Evolutionary conservation across 768 basidiomycete genomes (phyloP), one percentile per base, ranked within the genome.

Genomic region (Hypholoma sublateritium): DNA sequence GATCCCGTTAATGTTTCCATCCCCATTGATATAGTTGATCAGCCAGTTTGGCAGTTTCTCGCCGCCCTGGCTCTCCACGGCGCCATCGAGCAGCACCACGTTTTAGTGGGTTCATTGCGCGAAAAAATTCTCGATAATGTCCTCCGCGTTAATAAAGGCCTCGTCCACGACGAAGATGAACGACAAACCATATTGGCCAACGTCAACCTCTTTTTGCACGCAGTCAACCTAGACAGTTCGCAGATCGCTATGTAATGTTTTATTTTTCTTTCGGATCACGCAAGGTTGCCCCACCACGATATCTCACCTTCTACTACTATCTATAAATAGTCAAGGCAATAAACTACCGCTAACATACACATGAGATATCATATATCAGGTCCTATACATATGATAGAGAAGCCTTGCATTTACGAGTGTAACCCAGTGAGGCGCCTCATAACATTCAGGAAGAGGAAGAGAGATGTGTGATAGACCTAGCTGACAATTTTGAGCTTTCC

Each of bases 51-150:
- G 94, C 89, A 91, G 68, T 92, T 95, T 79, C 81, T 97, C 35
- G 92, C 94, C 6, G 87, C 93, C 1, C 74, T 98, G 49, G 95
- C 95, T 2, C 79, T 95, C 39, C 88, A 90, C 62, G 91, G 93
- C 12, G 83, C 84, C 47, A 78, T 85, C 42, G 89, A 93, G 62
- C 93, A 99, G 70, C 96, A 98, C 69, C 90, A 92, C 61, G 76
- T 85, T 44, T 80, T 99, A 46, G 95, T 99, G 34, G 83, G 86
- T 17, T 79, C 87, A 25, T 77, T 98, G 44, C 86, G 95, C 56
- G 96, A 98, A 69, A 95, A 97, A 76, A 89, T 98, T 39, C 79
- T 98, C 45, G 93, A 95, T 67, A 94, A 91, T 63, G 91, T 98
- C 32, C 72, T 87, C 62, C 86, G 83, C 51, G 89, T 87, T 28